Conservation (phyloP, 805 yeast genomes). For the Ogataea siamensis region DNA sequence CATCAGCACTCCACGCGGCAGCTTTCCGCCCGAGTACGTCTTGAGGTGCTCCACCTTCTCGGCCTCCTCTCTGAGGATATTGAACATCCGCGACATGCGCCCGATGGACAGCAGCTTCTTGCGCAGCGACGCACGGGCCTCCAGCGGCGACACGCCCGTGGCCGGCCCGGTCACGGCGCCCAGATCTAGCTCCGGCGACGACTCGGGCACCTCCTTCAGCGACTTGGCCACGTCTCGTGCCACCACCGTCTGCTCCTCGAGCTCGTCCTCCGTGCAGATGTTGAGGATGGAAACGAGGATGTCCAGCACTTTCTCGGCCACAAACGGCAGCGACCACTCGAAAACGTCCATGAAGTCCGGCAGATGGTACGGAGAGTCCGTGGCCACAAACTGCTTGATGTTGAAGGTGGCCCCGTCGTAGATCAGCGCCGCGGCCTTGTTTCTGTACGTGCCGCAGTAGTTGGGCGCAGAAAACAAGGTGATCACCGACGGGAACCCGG, state of each 20-base stretch:
- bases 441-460: constrained; percentile 84
- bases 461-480: constrained; percentile 95
- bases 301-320: constrained; percentile 92
- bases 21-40: constrained; percentile 63
- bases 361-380: constrained; percentile 93
- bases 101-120: constrained; percentile 91
- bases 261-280: constrained; percentile 91
- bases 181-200: constrained; percentile 19
- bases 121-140: constrained; percentile 49
- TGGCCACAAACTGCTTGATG: constrained; percentile 85
- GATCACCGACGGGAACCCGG: constrained; percentile 85
- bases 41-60: constrained; percentile 83
- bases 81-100: constrained; percentile 88
- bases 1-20: constrained; percentile 84
- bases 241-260: constrained; percentile 65
- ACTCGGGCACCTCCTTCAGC: constrained; percentile 26
- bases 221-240: constrained; percentile 40
- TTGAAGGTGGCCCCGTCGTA: constrained; percentile 92
- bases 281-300: constrained; percentile 86
- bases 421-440: constrained; percentile 90
- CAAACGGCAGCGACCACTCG: constrained; percentile 96
- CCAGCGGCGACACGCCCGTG: constrained; percentile 21
- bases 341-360: constrained; percentile 98
- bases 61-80: constrained; percentile 80
- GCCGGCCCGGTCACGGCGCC: constrained; percentile 24